Evolutionary conservation across 2,329 filamentous ascomycete species (phyloP), one percentile per base, ranked within the genome.

Genomic region (Fragosphaeria purpurea): DNA sequence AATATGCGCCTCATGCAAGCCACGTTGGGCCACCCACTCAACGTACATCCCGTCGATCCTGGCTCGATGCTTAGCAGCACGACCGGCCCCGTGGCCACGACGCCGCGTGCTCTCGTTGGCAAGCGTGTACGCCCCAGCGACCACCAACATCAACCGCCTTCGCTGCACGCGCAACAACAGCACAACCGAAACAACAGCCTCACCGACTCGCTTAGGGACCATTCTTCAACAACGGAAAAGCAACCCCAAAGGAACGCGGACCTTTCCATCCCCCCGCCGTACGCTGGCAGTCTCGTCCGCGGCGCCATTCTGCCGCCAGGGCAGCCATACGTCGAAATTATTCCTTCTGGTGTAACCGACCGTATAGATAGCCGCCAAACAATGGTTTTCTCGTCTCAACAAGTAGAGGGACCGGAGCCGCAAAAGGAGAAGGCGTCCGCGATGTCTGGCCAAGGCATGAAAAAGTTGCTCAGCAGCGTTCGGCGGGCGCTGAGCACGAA

Each of bases 111-210:
- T 1, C 65, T 83, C 3, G 70, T 73, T 9, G 78, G 77, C 50
- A 83, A 83, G 61, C 73, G 77, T 12, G 71, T 78, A 7, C 75
- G 80, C 12, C 75, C 80, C 3, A 53, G 10, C 33, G 48, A 52
- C 10, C 22, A 48, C 7, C 37, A 50, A 31, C 43, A 46, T 22
- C 68, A 69, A 10, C 64, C 71, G 41, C 22, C 22, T 22, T 22
- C 22, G 22, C 22, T 22, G 22, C 22, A 22, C 22, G 66, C 68
- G 5, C 43, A 45, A 7, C 51, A 48, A 8, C 75, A 77, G 3
- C 89, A 95, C 66, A 90, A 88, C 65, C 82, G 89, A 30, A 95
- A 87, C 61, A 88, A 84, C 46, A 96, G 90, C 63, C 84, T 93
- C 59, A 87, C 86, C 0, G 88, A 96, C 67, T 91, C 90, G 1